These are phyloP conservation scores for Beta lomatogona DNA, from an alignment of 179 eudicot species.

Conservation along the genomic window DNA sequence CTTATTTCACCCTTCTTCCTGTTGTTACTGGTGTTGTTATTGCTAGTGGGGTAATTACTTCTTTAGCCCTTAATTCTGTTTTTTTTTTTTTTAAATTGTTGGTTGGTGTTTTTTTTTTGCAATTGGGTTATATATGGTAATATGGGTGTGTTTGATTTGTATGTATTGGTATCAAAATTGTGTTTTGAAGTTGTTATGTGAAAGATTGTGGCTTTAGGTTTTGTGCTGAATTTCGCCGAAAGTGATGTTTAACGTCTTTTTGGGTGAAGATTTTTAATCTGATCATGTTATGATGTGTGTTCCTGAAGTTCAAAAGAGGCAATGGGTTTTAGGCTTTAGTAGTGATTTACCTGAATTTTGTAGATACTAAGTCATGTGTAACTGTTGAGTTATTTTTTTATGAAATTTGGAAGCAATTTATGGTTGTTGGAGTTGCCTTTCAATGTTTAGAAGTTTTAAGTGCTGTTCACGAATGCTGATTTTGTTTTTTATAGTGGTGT, in stretches of 20 bases:
- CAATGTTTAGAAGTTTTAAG: neutral
- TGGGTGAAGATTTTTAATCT: too few species aligned
- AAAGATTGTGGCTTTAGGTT: constrained; percentile 7
- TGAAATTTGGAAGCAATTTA: neutral
- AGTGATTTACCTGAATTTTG: neutral
- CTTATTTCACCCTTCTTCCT: constrained; percentile 68
- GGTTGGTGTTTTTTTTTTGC: neutral
- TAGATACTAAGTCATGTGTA: neutral
- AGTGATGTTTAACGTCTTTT: too few species aligned
- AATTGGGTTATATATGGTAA: neutral
- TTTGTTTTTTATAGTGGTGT: neutral
- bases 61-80: neutral
- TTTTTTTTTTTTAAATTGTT: too few species aligned
- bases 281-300: neutral
- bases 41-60: constrained; percentile 78
- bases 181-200: neutral
- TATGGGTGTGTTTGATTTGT: neutral
- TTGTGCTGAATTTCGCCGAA: neutral
- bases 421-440: constrained; percentile 1
- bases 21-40: constrained; percentile 87
- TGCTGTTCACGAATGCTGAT: neutral
- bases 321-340: neutral
- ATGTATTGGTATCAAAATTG: neutral
- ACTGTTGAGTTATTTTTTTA: neutral
- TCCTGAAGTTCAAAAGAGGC: too few species aligned